Conservation (phyloP, 164 flowering plant genomes). For the Piper longum region DNA sequence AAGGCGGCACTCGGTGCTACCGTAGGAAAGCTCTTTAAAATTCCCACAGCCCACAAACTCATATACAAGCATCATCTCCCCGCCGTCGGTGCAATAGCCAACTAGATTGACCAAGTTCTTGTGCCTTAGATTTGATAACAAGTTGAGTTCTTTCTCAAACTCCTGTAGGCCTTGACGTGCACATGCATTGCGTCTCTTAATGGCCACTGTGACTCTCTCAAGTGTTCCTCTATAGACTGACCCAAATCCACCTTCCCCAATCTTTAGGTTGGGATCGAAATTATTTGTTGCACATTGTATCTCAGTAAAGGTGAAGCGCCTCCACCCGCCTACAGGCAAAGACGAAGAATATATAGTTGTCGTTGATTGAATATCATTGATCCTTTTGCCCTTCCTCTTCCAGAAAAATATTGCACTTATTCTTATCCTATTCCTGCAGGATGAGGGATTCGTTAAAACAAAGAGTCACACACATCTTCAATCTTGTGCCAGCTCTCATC, state of each 20-base stretch:
- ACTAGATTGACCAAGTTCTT: conserved; percentile 26
- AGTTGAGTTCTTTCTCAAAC: conserved; percentile 65
- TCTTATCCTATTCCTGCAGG: background rate
- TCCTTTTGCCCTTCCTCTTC: background rate
- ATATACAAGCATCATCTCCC: conserved; percentile 33
- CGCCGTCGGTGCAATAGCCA: conserved; percentile 22
- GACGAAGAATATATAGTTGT: background rate
- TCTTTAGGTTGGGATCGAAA: conserved; percentile 79
- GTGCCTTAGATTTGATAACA: conserved; percentile 67
- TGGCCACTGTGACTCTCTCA: conserved; percentile 63
- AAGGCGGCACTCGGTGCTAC: conserved; percentile 1
- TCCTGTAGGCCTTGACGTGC: conserved; percentile 45
- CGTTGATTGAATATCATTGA: background rate
- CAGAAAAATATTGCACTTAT: background rate
- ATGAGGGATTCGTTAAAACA: background rate
- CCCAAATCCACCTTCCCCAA: conserved; percentile 84
- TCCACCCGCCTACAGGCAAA: conserved; percentile 35
- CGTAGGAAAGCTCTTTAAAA: conserved; percentile 38
- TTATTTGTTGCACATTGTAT: conserved; percentile 84
- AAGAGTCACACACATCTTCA: too few species aligned
- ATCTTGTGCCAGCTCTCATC: too few species aligned
- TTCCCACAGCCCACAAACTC: conserved; percentile 63
- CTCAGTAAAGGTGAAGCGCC: conserved; percentile 63
- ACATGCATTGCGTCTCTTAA: conserved; percentile 69
- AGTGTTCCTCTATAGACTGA: conserved; percentile 80